Percentiles rank a stretch among this genome's conserved stretches.
phyloP scores from a whole-genome alignment of 1,139 yeast species.

The Pichia sp. region DNA sequence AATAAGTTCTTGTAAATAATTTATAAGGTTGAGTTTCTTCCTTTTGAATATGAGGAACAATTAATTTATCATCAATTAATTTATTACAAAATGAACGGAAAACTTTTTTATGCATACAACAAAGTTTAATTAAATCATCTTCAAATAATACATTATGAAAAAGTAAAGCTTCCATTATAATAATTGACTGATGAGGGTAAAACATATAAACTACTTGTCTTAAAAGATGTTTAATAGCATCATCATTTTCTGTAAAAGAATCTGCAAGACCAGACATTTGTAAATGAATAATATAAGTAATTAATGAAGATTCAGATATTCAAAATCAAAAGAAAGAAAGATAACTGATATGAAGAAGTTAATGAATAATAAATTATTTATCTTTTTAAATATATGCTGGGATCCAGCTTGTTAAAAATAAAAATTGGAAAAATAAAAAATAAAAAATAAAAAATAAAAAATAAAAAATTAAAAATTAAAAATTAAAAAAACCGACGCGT shows the following conservation, averaged over 20 bases:
- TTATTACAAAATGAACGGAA: constrained; percentile 76
- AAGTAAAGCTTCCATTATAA: constrained; percentile 83
- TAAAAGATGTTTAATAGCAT: constrained; percentile 25
- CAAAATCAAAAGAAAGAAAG: too few relatives aligned
- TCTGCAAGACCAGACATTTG: constrained; percentile 14
- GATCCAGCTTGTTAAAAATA: too few relatives aligned
- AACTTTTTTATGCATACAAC: constrained; percentile 84
- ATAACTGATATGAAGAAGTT: too few relatives aligned
- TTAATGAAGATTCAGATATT: too few relatives aligned
- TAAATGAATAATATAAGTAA: too few relatives aligned
- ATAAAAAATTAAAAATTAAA: too few relatives aligned
- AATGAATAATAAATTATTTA: too few relatives aligned
- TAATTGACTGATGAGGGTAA: constrained; percentile 76
- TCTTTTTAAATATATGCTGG: too few relatives aligned
- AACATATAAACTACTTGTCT: constrained; percentile 79
- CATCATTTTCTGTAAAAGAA: constrained; percentile 14
- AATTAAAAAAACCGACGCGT: too few relatives aligned
- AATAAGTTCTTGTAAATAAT: constrained; percentile 69
- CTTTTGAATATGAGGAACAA: constrained; percentile 65
- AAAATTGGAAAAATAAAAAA: too few relatives aligned
- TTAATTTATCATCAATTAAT: constrained; percentile 74
- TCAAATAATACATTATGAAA: constrained; percentile 91
- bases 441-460: too few relatives aligned
- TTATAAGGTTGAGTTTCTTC: constrained; percentile 76
- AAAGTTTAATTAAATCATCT: constrained; percentile 75